Conservation (phyloP, 1,284 basidiomycete species). For the Chondrostereum purpureum region DNA sequence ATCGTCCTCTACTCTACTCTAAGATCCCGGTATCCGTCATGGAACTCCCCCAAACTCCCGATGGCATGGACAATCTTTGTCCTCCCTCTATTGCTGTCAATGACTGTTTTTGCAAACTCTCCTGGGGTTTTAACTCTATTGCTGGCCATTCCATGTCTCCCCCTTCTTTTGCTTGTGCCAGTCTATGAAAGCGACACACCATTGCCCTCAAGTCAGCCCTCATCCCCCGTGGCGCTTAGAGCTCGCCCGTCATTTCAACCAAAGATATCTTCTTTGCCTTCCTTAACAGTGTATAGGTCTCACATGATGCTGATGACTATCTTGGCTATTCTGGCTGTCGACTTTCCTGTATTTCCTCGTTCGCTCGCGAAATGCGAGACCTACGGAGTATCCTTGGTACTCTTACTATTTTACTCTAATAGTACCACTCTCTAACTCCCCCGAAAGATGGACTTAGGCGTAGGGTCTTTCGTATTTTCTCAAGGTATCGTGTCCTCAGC, state of each 20-base stretch:
- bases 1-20: slow-evolving; percentile 1
- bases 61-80: not conserved
- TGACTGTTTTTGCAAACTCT: slow-evolving; percentile 67
- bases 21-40: not conserved
- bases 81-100: slow-evolving; percentile 28
- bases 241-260: slow-evolving; percentile 9
- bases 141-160: slow-evolving; percentile 37
- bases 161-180: slow-evolving; percentile 37
- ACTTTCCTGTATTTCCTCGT: slow-evolving; percentile 91
- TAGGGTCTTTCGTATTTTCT: slow-evolving; percentile 94
- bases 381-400: slow-evolving; percentile 85
- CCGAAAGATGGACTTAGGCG: slow-evolving; percentile 91
- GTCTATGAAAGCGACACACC: slow-evolving; percentile 38
- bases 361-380: slow-evolving; percentile 89
- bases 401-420: not conserved
- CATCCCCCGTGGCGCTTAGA: slow-evolving; percentile 18
- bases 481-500: slow-evolving; percentile 86
- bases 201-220: slow-evolving; percentile 37
- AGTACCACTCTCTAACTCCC: slow-evolving; percentile 4
- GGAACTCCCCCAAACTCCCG: not conserved
- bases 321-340: slow-evolving; percentile 91
- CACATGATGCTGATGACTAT: slow-evolving; percentile 96
- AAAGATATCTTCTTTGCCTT: slow-evolving; percentile 44
- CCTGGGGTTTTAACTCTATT: slow-evolving; percentile 48
- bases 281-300: slow-evolving; percentile 84